Evolutionary conservation across 345 rosid genomes (phyloP), one percentile per base, ranked within the genome.

Genomic region (Syzygium aqueum): DNA sequence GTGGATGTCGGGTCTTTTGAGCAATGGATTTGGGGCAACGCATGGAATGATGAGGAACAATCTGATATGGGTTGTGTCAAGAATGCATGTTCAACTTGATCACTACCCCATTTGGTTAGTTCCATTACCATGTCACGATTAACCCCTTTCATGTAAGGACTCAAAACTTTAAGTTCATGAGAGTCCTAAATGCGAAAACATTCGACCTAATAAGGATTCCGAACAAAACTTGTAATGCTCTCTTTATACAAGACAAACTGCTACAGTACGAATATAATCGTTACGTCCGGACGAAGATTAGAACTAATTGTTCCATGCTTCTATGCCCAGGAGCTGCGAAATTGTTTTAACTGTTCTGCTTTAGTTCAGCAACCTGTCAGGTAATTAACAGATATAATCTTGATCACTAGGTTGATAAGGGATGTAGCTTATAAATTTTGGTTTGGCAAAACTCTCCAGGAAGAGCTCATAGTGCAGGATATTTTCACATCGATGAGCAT

Each of bases 41-140:
- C 96, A 93, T 87, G 95, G 93, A 65, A 95, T 94, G 96, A 87
- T 91, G 91, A 93, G 57, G 89, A 93, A 94, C 90, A 92, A 91
- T 89, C 97, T 95, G 90, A 94, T 94, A 30, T 94, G 97, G 97
- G 96, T 95, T 57, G 95, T 95, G 85, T 91, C 96, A 25, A 93
- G 96, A 87, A 92, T 95, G 93, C 95, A 94, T 33, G 90, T 93
- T 84, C 92, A 92, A 89, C 86, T 93, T 28, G 91, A 95, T 90
- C 92, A 91, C 54, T 94, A 95, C 85, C 96, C 96, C 4, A 92
- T 95, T 85, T 93, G 97, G 97, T 95, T 57, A 89, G 46, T 65
- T 52, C 59, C 57, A 52, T 84, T 84, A 28, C 59, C 61, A 84
- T 53, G 19, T 56, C 63, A 30, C 22, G 85, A 67, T 33, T 17